These are phyloP conservation scores for Marasmius fiardii DNA, from an alignment of 1,284 basidiomycete genomes.

Conservation along the genomic window DNA sequence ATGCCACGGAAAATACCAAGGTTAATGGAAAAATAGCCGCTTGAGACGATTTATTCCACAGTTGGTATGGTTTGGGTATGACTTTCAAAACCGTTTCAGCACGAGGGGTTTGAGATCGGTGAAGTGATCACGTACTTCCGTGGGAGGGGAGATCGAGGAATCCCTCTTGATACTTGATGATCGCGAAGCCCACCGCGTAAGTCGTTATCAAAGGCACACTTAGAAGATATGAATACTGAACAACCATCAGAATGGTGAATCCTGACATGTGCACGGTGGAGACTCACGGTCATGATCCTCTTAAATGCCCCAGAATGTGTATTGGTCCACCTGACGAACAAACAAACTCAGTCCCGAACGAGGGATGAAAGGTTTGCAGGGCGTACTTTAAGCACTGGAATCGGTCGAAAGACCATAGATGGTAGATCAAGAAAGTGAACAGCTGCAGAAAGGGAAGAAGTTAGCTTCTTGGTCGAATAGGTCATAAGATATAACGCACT, in stretches of 20 bases:
- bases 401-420: constrained; percentile 74
- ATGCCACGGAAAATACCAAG: constrained; percentile 58
- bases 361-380: neutral
- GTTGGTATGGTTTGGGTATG: constrained; percentile 55
- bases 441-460: constrained; percentile 36
- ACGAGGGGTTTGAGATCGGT: neutral
- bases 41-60: constrained; percentile 49
- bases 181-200: constrained; percentile 60
- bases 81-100: constrained; percentile 37
- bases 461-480: neutral
- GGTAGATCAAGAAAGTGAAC: constrained; percentile 59
- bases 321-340: constrained; percentile 51
- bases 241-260: neutral
- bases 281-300: constrained; percentile 72
- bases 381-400: constrained; percentile 68
- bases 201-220: constrained; percentile 56
- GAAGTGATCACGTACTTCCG: constrained; percentile 44
- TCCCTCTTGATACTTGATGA: constrained; percentile 72
- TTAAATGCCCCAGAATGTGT: constrained; percentile 70
- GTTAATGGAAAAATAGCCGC: constrained; percentile 59
- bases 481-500: constrained; percentile 32
- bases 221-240: constrained; percentile 68
- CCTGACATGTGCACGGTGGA: neutral
- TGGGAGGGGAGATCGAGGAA: constrained; percentile 39
- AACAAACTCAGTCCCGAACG: neutral